Base-by-base conservation (phyloP, 495 filamentous ascomycete species). In the Umbilicaria muhlenbergii region DNA sequence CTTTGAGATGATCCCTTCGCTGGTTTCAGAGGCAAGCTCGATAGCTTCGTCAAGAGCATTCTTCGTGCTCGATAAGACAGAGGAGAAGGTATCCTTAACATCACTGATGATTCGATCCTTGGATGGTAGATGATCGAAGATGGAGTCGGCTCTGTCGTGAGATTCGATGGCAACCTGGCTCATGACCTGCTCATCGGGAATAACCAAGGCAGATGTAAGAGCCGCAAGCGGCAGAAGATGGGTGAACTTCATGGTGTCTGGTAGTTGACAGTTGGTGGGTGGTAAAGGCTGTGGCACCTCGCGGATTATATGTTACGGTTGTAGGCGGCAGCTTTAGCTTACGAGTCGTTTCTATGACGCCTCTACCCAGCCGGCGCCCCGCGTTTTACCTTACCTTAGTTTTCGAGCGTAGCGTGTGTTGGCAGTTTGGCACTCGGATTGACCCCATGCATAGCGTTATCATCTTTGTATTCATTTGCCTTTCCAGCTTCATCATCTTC, bases 191-290 rank as follows among this genome's bases (percentile, higher is more conserved):
- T 54, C 58, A 24, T 77, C 69, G 11, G 75, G 75, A 38, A 81
- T 62, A 32, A 83, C 69, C 47, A 85, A 62, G 28, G 75, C 78
- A 19, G 69, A 57, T 44, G 64, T 62, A 8, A 74, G 46, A 13
- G 70, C 68, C 41, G 64, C 68, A 15, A 79, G 56, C 44, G 72
- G 71, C 46, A 80, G 49, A 5, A 80, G 32, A 47, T 65, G 45
- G 45, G 55, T 44, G 54, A 72, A 52, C 61, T 67, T 68, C 71
- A 75, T 75, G 33, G 16, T 56, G 32, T 39, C 7, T 43, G 34
- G 32, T 6, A 34, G 18, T 32, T 16, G 11, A 32, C 4, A 28
- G 24, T 28, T 28, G 24, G 6, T 28, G 24, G 6, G 24, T 28
- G 24, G 0, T 28, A 28, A 28, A 28, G 24, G 24, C 8, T 10